Base-by-base conservation (phyloP, 2,329 filamentous ascomycete genomes). In the Pseudocercospora cruenta region DNA sequence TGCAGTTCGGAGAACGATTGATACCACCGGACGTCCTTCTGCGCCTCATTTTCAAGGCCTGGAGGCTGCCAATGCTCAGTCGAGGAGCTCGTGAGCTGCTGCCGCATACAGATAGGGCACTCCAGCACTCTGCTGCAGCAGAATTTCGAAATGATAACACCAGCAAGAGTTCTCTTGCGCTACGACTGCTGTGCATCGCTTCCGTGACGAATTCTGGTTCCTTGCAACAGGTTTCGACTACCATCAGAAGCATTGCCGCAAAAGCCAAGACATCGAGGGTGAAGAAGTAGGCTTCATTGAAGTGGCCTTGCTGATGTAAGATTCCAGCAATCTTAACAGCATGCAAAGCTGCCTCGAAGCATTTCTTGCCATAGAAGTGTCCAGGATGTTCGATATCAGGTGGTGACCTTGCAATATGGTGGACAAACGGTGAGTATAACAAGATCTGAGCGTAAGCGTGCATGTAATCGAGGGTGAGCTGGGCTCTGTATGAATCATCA, bases 341-440 rank as follows among this genome's bases (percentile, higher is more conserved):
- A 39, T 65, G 57, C 4, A 69, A 21, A 21, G 70, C 68, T 16
- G 66, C 66, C 26, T 67, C 57, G 10, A 69, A 22, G 21, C 59
- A 63, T 24, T 64, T 62, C n/a, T 47, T 39, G 4, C 59, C 68
- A 60, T 65, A 64, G n/a, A 31, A 16, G 33, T 66, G 63, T 16
- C 57, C 49, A 19, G 45, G 12, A 10, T 59, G 55, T 2, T 33
- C 51, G 4, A 33, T 39, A 16, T 67, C 62, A 19, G 36, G 22
- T 21, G 16, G 31, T 2, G 66, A 33, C 14, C 61, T 45, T 7
- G 62, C 53, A 4, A 69, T 60, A 55, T 70, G 62, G 43, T 70
- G 66, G 16, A 68, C 64, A 36, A 70, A 71, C 5, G 68, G 70
- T 14, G 63, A 61, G 43, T 62, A 70, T 24, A 71, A 43, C 3